Conservation (phyloP, 495 filamentous ascomycete species). For the Penicillium daleae region DNA sequence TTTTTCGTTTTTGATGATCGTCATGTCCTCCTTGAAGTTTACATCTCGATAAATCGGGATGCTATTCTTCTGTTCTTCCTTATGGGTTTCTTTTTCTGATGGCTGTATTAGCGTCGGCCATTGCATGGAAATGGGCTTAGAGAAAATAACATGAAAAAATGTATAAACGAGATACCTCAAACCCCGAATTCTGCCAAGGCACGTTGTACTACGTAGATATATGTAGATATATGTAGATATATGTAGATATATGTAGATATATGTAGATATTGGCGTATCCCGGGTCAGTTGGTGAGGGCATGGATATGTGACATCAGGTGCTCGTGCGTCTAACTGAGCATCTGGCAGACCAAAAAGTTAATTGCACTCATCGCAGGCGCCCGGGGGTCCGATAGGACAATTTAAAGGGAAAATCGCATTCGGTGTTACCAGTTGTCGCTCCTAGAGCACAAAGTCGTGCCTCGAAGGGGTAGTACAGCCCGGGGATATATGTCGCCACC, state of each 20-base stretch:
- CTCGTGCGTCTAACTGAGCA: no score
- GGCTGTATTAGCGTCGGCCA: conserved; percentile 46
- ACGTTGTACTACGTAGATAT: neutral
- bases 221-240: neutral
- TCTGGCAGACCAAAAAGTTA: no score
- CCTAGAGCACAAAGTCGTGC: no score
- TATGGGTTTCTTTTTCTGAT: conserved; percentile 35
- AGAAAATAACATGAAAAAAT: conserved; percentile 33
- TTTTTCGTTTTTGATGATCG: conserved; percentile 27
- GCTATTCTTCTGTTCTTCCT: conserved; percentile 16
- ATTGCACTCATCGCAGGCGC: no score
- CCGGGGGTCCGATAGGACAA: no score
- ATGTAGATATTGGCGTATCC: neutral
- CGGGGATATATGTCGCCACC: no score
- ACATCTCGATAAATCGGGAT: conserved; percentile 8
- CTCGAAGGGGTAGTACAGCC: no score
- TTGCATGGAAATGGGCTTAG: conserved; percentile 36
- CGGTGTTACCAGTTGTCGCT: no score
- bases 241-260: neutral
- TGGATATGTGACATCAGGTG: no score
- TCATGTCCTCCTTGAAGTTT: conserved; percentile 27
- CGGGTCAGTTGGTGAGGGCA: no score
- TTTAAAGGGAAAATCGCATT: no score
- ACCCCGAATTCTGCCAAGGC: neutral
- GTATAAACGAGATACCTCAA: conserved; percentile 35